These are phyloP conservation scores for Rosa rugosa DNA, from an alignment of 306 rosid genomes.

Conservation along the genomic window DNA sequence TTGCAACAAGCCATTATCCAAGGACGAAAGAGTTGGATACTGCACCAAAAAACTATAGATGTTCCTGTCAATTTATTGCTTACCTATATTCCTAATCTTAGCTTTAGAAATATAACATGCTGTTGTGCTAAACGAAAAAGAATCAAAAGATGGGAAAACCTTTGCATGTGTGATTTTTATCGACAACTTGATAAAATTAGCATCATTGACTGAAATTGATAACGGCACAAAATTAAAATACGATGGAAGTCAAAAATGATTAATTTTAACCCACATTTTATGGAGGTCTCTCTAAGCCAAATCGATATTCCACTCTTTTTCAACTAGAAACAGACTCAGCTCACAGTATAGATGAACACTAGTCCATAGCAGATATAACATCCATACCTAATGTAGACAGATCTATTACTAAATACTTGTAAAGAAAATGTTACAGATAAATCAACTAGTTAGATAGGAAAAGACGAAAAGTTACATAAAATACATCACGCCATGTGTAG, in stretches of 20 bases:
- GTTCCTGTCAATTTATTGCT: background rate
- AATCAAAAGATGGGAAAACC: no score
- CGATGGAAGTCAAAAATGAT: background rate
- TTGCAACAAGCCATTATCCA: background rate
- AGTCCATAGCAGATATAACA: slow-evolving; percentile 51
- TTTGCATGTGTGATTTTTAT: no score
- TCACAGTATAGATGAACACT: slow-evolving; percentile 48
- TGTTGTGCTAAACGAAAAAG: no score
- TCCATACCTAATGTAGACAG: slow-evolving; percentile 50
- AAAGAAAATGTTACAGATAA: background rate
- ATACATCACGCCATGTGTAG: slow-evolving; percentile 22
- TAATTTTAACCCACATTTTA: background rate
- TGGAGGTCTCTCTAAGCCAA: background rate
- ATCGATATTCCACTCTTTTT: background rate
- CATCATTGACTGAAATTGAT: background rate
- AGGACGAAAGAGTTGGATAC: background rate
- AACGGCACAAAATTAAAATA: no score
- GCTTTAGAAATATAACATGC: background rate
- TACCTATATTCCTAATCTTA: background rate
- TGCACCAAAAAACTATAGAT: background rate
- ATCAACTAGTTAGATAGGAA: slow-evolving; percentile 5
- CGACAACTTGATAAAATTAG: no score
- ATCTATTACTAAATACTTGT: background rate
- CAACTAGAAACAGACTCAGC: background rate
- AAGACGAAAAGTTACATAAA: slow-evolving; percentile 12